A percentile compares a stretch with the other conserved stretches of the same genome.
Evolutionary conservation across 192 early-diverging fungal species (phyloP).

Genomic region (Gorgonomyces haynaldii): DNA sequence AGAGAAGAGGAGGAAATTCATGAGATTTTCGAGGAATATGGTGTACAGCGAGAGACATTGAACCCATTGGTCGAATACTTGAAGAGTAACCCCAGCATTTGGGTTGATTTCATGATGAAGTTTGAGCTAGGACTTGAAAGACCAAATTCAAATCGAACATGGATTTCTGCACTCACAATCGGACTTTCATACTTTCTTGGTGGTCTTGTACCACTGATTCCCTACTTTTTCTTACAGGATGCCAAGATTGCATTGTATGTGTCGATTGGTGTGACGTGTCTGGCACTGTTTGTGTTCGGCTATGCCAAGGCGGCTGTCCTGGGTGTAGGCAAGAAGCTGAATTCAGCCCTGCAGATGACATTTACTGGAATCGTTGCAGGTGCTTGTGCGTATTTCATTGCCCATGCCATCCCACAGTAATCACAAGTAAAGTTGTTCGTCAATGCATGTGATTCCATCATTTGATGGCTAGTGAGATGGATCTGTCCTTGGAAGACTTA

Average conservation of each 20-base stretch:
- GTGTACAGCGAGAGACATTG: constrained; percentile 31
- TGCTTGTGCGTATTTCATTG: constrained; percentile 9
- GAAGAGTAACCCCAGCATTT: constrained; percentile 25
- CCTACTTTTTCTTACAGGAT: constrained; percentile 38
- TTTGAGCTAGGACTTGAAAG: constrained; percentile 51
- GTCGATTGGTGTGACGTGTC: constrained; percentile 38
- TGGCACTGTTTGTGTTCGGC: constrained; percentile 49
- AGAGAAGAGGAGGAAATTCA: constrained; percentile 49
- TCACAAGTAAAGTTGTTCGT: background rate
- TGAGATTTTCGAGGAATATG: constrained; percentile 55
- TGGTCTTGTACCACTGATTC: constrained; percentile 51
- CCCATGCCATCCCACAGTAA: constrained; percentile 13
- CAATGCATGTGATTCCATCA: background rate
- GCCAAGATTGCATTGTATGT: constrained; percentile 27
- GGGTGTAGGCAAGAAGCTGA: constrained; percentile 10
- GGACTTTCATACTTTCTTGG: constrained; percentile 51
- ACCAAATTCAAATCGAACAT: constrained; percentile 40
- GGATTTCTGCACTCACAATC: constrained; percentile 37
- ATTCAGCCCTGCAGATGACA: constrained; percentile 8
- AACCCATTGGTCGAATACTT: constrained; percentile 42
- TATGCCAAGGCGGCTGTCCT: constrained; percentile 39
- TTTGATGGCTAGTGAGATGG: too few species aligned
- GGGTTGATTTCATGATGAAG: constrained; percentile 62
- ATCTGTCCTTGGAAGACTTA: too few species aligned
- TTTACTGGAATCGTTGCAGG: constrained; percentile 5